A percentile compares a stretch with the other conserved stretches of the same genome.
phyloP scores from a whole-genome alignment of 192 early-diverging fungal species.

The Backusella tarrabulga region DNA sequence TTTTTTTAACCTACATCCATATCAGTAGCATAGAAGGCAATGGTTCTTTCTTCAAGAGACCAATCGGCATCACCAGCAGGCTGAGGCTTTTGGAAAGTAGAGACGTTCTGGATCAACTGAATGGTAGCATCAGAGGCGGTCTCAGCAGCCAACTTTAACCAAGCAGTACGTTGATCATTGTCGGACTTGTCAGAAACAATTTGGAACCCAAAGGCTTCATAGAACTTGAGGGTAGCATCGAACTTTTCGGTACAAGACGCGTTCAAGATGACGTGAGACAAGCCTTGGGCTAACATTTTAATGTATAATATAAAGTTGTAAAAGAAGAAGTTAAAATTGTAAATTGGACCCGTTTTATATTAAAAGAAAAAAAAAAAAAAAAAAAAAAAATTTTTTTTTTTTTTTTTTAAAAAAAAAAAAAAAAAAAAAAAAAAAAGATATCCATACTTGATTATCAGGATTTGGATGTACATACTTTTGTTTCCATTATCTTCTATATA shows the following conservation, averaged over 20 bases:
- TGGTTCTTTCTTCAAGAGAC: conserved; percentile 8
- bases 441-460: background rate
- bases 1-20: conserved; percentile 14
- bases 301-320: background rate
- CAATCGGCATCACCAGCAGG: conserved; percentile 8
- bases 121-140: background rate
- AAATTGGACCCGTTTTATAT: background rate
- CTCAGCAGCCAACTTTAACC: conserved; percentile 53
- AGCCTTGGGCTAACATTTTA: background rate
- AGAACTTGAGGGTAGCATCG: conserved; percentile 20
- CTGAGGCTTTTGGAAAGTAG: background rate
- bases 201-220: conserved; percentile 26
- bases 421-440: background rate
- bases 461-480: background rate
- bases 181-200: conserved; percentile 10
- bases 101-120: background rate
- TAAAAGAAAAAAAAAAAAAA: too few species aligned
- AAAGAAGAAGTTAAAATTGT: background rate
- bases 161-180: conserved; percentile 26
- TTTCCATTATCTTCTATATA: background rate
- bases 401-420: too few species aligned
- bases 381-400: background rate
- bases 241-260: conserved; percentile 2
- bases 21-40: conserved; percentile 7
- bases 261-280: conserved; percentile 28